Percentiles rank a stretch among this genome's conserved stretches.
These are phyloP conservation scores for Mycena rebaudengoi DNA, from an alignment of 768 basidiomycete genomes.

Conservation along the genomic window DNA sequence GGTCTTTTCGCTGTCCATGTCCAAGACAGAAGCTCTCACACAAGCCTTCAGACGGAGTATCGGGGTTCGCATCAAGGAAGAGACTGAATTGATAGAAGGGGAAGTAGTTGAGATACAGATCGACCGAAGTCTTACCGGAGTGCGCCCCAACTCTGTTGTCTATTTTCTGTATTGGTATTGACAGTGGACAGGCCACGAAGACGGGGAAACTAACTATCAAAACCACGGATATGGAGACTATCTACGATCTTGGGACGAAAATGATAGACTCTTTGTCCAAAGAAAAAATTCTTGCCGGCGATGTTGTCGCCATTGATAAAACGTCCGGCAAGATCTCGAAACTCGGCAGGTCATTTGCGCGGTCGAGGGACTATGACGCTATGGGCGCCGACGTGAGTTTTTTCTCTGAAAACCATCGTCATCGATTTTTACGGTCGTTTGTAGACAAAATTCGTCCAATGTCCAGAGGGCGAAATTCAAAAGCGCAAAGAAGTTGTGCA, in stretches of 20 bases:
- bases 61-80: conserved; percentile 96
- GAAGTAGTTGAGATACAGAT: conserved; percentile 99
- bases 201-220: conserved; percentile 98
- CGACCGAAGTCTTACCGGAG: conserved; percentile 95
- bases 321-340: conserved; percentile 97
- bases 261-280: conserved; percentile 99
- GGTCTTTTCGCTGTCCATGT: conserved; percentile 98
- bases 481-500: conserved; percentile 97
- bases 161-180: neutral
- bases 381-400: conserved; percentile 96
- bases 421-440: conserved; percentile 4
- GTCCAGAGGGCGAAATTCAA: conserved; percentile 97
- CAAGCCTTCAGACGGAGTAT: conserved; percentile 97
- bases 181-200: conserved; percentile 83
- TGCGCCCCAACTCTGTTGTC: conserved; percentile 43
- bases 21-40: conserved; percentile 97
- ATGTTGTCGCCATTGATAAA: conserved; percentile 97
- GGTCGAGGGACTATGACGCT: conserved; percentile 97
- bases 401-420: too few species aligned
- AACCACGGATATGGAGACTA: conserved; percentile 99
- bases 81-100: conserved; percentile 96
- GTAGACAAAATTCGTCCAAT: conserved; percentile 98
- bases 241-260: conserved; percentile 97
- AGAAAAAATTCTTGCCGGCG: conserved; percentile 95
- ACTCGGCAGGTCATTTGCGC: conserved; percentile 95